Evolutionary conservation across 306 rosid genomes (phyloP).

Genomic region (Citrullus mucosospermus): DNA sequence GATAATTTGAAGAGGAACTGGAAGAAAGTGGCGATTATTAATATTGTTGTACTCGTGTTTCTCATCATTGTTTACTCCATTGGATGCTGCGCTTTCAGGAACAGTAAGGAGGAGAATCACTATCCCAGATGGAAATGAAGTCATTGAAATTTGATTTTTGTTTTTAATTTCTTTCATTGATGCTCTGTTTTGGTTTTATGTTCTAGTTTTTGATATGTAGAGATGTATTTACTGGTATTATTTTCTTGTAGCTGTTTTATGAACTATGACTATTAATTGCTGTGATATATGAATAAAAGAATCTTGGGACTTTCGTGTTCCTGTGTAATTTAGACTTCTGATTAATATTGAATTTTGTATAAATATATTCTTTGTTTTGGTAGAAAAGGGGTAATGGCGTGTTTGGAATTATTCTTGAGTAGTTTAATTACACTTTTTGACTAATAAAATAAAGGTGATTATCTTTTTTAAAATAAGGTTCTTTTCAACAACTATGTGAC

Average conservation of each 20-base stretch:
- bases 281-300: background rate
- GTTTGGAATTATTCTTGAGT: background rate
- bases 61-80: constrained; percentile 56
- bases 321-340: background rate
- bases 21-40: constrained; percentile 55
- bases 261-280: background rate
- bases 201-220: background rate
- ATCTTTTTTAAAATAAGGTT: background rate
- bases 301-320: background rate
- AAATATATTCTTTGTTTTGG: too few relatives aligned
- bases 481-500: background rate
- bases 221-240: background rate
- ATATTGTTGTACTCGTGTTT: constrained; percentile 40
- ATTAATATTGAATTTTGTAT: too few relatives aligned
- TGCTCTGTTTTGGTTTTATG: background rate
- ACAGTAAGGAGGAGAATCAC: constrained; percentile 37
- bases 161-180: background rate
- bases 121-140: constrained; percentile 18
- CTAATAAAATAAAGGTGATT: background rate
- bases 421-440: background rate
- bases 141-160: background rate
- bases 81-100: constrained; percentile 83
- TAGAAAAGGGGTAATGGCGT: background rate
- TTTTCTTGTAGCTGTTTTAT: background rate
- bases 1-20: constrained; percentile 51